phyloP scores from a whole-genome alignment of 2,329 filamentous ascomycete species.

The Microdochium trichocladiopsis region DNA sequence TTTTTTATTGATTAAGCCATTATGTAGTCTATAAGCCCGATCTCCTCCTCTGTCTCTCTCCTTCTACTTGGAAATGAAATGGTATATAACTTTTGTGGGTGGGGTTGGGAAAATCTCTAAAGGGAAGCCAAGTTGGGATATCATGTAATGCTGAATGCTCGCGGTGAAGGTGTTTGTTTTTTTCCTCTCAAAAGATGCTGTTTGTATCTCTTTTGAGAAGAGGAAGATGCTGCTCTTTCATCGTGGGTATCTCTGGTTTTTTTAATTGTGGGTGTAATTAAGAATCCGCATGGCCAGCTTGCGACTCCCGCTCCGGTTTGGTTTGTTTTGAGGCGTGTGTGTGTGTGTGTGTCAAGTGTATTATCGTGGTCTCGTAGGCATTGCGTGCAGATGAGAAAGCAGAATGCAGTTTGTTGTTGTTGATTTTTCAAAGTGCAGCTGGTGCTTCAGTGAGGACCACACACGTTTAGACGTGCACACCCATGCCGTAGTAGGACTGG shows the following conservation, averaged over 20 bases:
- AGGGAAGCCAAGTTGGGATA: background rate
- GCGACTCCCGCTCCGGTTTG: background rate
- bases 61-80: background rate
- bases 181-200: background rate
- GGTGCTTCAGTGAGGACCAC: background rate
- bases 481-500: background rate
- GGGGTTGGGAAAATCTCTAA: background rate
- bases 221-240: background rate
- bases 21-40: background rate
- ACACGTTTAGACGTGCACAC: background rate
- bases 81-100: background rate
- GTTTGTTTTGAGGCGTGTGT: background rate
- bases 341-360: background rate
- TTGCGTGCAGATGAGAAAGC: background rate
- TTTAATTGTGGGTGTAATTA: background rate
- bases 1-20: conserved; percentile 20
- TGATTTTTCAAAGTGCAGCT: background rate
- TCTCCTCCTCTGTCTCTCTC: background rate
- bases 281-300: background rate
- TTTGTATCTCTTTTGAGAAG: background rate
- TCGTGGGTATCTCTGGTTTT: background rate
- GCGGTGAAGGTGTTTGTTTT: background rate
- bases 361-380: background rate
- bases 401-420: background rate
- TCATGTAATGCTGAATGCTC: background rate